These are phyloP conservation scores for Xylariomycetidae sp. DNA, from an alignment of 2,329 filamentous ascomycete species.

Conservation along the genomic window DNA sequence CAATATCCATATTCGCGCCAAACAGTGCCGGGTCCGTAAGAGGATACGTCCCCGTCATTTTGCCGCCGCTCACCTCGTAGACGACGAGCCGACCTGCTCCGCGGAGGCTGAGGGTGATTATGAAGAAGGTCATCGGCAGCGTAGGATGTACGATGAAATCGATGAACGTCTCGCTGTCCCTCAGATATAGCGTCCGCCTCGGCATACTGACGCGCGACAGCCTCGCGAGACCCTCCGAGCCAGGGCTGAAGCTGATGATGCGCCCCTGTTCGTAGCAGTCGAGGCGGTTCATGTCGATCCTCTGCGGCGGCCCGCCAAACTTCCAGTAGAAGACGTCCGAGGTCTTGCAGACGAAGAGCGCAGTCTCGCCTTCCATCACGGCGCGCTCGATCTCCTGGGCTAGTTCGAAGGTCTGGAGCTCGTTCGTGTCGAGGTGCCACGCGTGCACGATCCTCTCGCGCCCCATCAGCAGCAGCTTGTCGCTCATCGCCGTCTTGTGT, in stretches of 20 bases:
- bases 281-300: slow-evolving; percentile 10
- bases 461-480: slow-evolving; percentile 24
- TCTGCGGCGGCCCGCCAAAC: slow-evolving; percentile 14
- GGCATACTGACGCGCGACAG: slow-evolving; percentile 11
- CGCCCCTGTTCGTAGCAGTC: slow-evolving; percentile 6
- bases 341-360: slow-evolving; percentile 19
- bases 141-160: slow-evolving; percentile 26
- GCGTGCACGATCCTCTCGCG: slow-evolving; percentile 20
- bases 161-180: slow-evolving; percentile 14
- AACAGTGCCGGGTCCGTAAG: slow-evolving; percentile 14
- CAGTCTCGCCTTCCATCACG: slow-evolving; percentile 21
- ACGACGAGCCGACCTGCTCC: slow-evolving; percentile 16
- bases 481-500: slow-evolving; percentile 25
- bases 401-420: slow-evolving; percentile 15
- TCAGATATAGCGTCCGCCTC: slow-evolving; percentile 15
- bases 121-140: slow-evolving; percentile 18
- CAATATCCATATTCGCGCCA: slow-evolving; percentile 11
- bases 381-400: slow-evolving; percentile 22
- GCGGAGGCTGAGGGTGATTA: slow-evolving; percentile 17
- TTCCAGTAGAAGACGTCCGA: slow-evolving; percentile 23
- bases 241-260: not conserved
- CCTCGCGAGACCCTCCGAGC: slow-evolving; percentile 4
- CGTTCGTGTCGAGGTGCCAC: slow-evolving; percentile 25
- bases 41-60: slow-evolving; percentile 15
- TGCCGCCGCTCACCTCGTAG: slow-evolving; percentile 18